These are phyloP conservation scores for Trichothecium roseum DNA, from an alignment of 2,329 filamentous ascomycete species.

Conservation along the genomic window DNA sequence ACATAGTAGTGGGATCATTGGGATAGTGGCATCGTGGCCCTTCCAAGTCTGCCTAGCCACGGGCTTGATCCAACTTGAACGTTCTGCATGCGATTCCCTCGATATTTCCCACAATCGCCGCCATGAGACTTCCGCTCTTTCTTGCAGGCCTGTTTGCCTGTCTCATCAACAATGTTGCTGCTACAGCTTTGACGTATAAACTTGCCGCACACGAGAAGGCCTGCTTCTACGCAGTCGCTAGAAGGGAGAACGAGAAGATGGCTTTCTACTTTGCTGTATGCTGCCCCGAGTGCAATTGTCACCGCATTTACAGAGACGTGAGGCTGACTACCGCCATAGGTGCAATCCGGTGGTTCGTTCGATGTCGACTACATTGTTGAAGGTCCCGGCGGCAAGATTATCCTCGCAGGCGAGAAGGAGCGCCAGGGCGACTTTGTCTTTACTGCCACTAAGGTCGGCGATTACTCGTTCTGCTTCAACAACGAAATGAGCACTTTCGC, in stretches of 20 bases:
- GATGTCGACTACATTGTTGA: conserved; percentile 89
- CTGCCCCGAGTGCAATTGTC: conserved; percentile 18
- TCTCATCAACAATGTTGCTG: conserved; percentile 60
- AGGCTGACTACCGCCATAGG: conserved; percentile 37
- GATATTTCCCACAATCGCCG: conserved; percentile 7
- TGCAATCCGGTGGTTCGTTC: conserved; percentile 96
- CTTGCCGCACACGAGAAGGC: conserved; percentile 84
- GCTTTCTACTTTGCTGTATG: conserved; percentile 96
- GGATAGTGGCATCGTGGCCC: conserved; percentile 4
- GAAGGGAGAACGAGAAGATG: conserved; percentile 74
- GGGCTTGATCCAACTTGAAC: conserved; percentile 16
- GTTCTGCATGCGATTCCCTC: conserved; percentile 16
- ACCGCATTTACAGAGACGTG: too few relatives aligned
- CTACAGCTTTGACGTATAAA: conserved; percentile 91
- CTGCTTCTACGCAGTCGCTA: conserved; percentile 82
- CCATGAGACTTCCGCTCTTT: conserved; percentile 56
- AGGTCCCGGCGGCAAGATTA: conserved; percentile 68
- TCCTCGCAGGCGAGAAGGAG: conserved; percentile 81
- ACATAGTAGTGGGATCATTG: neutral
- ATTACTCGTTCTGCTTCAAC: conserved; percentile 97
- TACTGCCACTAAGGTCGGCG: conserved; percentile 75
- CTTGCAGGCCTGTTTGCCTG: conserved; percentile 61
- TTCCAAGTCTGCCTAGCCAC: conserved; percentile 14
- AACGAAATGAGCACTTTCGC: conserved; percentile 98
- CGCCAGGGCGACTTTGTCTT: conserved; percentile 97